Evolutionary conservation across 2,329 filamentous ascomycete genomes (phyloP).

Genomic region (Xylaria sp.): DNA sequence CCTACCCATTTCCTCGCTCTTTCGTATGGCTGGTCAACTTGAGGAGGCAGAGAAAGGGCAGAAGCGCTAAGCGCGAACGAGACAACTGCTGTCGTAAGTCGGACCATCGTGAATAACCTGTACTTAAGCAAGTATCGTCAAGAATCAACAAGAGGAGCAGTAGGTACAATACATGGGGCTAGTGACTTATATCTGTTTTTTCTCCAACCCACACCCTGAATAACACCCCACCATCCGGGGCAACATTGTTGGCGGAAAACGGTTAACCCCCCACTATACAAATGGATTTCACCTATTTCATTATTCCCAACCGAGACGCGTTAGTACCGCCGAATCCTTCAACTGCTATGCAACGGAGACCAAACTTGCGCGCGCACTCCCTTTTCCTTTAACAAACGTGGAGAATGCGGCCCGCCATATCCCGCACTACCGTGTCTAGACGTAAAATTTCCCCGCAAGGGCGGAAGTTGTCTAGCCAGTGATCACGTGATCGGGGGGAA

Average conservation of each 20-base stretch:
- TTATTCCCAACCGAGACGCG: neutral
- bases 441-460: constrained; percentile 12
- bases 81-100: neutral
- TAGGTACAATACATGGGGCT: neutral
- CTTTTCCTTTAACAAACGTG: constrained; percentile 5
- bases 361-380: neutral
- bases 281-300: neutral
- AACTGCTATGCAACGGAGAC: neutral
- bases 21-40: neutral
- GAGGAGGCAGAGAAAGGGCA: neutral
- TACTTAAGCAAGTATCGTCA: neutral
- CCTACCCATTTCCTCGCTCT: constrained; percentile 40
- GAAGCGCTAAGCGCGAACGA: constrained; percentile 22
- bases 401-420: constrained; percentile 15
- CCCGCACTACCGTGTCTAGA: constrained; percentile 11
- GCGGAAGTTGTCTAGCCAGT: neutral
- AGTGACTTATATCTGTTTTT: constrained; percentile 6
- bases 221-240: neutral
- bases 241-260: constrained; percentile 13
- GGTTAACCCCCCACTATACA: neutral
- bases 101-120: constrained; percentile 11
- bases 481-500: constrained; percentile 26
- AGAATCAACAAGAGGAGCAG: neutral
- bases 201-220: neutral
- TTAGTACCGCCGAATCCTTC: neutral